A percentile compares a stretch with the other conserved stretches of the same genome.
Conservation (phyloP, 164 flowering plant genomes). For the Berberis thunbergii region DNA sequence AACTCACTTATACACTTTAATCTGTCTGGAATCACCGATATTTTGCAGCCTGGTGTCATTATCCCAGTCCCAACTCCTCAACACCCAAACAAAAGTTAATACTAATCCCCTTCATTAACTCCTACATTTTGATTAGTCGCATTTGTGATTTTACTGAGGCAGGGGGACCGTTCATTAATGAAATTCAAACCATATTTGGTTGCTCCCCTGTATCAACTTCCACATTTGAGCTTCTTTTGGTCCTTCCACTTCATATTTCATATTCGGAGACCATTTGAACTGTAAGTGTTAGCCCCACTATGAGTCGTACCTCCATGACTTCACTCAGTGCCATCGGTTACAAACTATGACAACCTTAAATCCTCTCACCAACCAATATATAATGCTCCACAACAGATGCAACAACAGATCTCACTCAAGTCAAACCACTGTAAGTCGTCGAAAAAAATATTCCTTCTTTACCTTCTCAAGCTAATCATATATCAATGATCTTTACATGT, state of each 20-base stretch:
- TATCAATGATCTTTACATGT: too few relatives aligned
- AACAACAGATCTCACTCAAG: too few relatives aligned
- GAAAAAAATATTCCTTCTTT: too few relatives aligned
- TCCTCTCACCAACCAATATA: neutral
- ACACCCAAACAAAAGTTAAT: neutral
- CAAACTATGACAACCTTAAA: neutral
- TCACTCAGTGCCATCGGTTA: neutral
- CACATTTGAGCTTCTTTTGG: conserved; percentile 24
- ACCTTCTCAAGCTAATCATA: too few relatives aligned
- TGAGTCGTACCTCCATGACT: conserved; percentile 4
- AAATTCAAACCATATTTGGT: conserved; percentile 15
- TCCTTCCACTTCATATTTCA: conserved; percentile 14
- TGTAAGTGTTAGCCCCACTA: conserved; percentile 3
- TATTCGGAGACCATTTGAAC: neutral
- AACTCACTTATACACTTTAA: too few relatives aligned
- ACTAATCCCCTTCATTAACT: neutral
- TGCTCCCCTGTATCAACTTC: conserved; percentile 15
- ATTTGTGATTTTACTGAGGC: conserved; percentile 12
- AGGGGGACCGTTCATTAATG: conserved; percentile 42
- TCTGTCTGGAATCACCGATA: too few relatives aligned
- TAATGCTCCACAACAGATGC: too few relatives aligned
- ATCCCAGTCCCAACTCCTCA: neutral
- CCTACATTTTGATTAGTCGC: neutral
- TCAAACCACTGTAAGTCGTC: too few relatives aligned
- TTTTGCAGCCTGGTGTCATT: neutral